Conservation (phyloP, 257 asterid species). For the Agastache rugosa region DNA sequence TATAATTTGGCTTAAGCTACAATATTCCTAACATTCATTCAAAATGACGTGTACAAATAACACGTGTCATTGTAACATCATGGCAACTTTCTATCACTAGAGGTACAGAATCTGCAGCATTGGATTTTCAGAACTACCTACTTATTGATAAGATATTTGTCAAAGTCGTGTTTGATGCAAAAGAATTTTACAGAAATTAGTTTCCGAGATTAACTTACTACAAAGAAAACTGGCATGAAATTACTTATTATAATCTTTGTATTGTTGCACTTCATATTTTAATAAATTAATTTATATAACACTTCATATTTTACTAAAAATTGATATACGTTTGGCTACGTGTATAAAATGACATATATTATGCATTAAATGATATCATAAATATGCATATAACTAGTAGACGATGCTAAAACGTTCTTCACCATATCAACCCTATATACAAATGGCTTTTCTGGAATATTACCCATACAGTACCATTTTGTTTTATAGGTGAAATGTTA, state of each 20-base stretch:
- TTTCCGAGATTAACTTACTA: background rate
- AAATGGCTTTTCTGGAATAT: background rate
- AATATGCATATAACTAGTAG: too few species aligned
- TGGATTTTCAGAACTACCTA: constrained; percentile 36
- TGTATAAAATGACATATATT: background rate
- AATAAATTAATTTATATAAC: too few species aligned
- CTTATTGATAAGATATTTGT: constrained; percentile 26
- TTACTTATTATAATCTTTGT: background rate
- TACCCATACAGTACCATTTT: background rate
- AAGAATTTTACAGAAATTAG: background rate
- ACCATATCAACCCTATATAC: too few species aligned
- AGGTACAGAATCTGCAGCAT: constrained; percentile 27
- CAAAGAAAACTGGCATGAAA: background rate
- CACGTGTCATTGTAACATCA: constrained; percentile 19
- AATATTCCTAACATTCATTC: background rate
- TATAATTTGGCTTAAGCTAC: constrained; percentile 21
- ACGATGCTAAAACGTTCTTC: too few species aligned
- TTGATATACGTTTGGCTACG: too few species aligned
- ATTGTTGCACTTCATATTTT: background rate
- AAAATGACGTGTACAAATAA: background rate
- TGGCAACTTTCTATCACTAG: constrained; percentile 23
- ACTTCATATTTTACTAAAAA: too few species aligned
- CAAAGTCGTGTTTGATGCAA: constrained; percentile 35
- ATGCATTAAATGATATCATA: too few species aligned
- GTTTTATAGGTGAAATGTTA: background rate